A percentile compares a stretch with the other conserved stretches of the same genome.
These are phyloP conservation scores for Boletus patriciae DNA, from an alignment of 768 basidiomycete genomes.

Conservation along the genomic window DNA sequence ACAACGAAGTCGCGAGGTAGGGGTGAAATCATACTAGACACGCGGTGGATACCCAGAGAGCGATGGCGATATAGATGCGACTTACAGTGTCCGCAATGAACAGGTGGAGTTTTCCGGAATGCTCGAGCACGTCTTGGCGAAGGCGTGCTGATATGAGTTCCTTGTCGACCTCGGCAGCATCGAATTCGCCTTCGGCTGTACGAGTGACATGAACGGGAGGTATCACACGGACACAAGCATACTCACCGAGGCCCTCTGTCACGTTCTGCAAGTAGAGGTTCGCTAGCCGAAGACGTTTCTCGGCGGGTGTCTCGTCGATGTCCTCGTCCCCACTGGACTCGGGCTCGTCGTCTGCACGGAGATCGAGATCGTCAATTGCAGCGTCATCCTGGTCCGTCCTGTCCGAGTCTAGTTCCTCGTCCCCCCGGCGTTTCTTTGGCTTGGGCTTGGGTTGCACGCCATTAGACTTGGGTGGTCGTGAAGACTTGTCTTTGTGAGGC, in stretches of 20 bases:
- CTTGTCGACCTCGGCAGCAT: slow-evolving; percentile 93
- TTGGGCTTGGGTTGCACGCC: slow-evolving; percentile 16
- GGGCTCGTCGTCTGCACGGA: slow-evolving; percentile 56
- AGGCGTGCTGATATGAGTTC: slow-evolving; percentile 89
- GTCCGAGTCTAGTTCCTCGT: slow-evolving; percentile 73
- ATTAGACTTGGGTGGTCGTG: slow-evolving; percentile 25
- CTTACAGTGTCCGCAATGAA: slow-evolving; percentile 74
- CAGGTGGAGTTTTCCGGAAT: slow-evolving; percentile 83
- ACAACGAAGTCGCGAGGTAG: slow-evolving; percentile 50
- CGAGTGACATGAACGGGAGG: neutral
- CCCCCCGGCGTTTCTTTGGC: slow-evolving; percentile 28
- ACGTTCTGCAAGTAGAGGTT: slow-evolving; percentile 87
- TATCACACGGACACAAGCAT: neutral
- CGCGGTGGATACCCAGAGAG: neutral
- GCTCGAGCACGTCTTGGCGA: slow-evolving; percentile 88
- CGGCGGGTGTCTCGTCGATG: slow-evolving; percentile 85
- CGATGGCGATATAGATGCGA: slow-evolving; percentile 6
- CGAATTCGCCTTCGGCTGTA: slow-evolving; percentile 81
- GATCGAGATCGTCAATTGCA: slow-evolving; percentile 72
- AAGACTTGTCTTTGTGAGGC: slow-evolving; percentile 4
- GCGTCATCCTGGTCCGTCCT: slow-evolving; percentile 52
- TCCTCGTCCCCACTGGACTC: slow-evolving; percentile 80
- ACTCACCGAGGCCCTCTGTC: slow-evolving; percentile 68
- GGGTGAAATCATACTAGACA: slow-evolving; percentile 55
- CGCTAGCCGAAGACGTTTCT: slow-evolving; percentile 89